Conservation (phyloP, 2,329 filamentous ascomycete species). For the Tricladium varicosporioides region DNA sequence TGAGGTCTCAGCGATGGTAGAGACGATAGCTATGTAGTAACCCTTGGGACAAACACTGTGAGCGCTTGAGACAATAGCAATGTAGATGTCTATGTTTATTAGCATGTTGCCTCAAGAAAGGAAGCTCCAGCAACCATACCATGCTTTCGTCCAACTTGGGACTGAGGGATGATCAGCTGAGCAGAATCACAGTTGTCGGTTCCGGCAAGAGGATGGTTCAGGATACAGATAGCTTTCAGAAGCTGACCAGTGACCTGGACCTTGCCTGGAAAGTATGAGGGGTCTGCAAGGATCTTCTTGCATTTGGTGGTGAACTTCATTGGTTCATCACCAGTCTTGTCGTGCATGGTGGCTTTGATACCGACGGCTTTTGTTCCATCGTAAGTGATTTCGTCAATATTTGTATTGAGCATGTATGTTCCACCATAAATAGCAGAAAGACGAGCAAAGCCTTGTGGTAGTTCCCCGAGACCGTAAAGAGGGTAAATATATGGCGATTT, state of each 20-base stretch:
- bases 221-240: slow-evolving; percentile 93
- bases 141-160: slow-evolving; percentile 93
- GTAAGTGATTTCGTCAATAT: slow-evolving; percentile 85
- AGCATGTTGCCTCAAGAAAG: slow-evolving; percentile 5
- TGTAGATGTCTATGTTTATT: slow-evolving; percentile 74
- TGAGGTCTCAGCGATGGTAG: slow-evolving; percentile 87
- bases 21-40: slow-evolving; percentile 98
- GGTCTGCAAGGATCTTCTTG: slow-evolving; percentile 93
- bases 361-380: slow-evolving; percentile 83
- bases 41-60: slow-evolving; percentile 99
- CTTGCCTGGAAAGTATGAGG: slow-evolving; percentile 93
- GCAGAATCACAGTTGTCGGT: slow-evolving; percentile 86
- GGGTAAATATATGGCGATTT: slow-evolving; percentile 99
- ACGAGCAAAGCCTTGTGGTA: slow-evolving; percentile 95
- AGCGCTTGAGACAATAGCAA: slow-evolving; percentile 89
- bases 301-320: slow-evolving; percentile 97
- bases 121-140: slow-evolving; percentile 47
- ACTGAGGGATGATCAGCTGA: slow-evolving; percentile 97
- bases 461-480: slow-evolving; percentile 92
- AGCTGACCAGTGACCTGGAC: slow-evolving; percentile 85
- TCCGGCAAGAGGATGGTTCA: slow-evolving; percentile 90
- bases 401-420: slow-evolving; percentile 99
- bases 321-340: slow-evolving; percentile 67
- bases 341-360: slow-evolving; percentile 96
- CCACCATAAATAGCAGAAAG: slow-evolving; percentile 97